These are phyloP conservation scores for Solanum habrochaites DNA, from an alignment of 257 asterid genomes.

Conservation along the genomic window DNA sequence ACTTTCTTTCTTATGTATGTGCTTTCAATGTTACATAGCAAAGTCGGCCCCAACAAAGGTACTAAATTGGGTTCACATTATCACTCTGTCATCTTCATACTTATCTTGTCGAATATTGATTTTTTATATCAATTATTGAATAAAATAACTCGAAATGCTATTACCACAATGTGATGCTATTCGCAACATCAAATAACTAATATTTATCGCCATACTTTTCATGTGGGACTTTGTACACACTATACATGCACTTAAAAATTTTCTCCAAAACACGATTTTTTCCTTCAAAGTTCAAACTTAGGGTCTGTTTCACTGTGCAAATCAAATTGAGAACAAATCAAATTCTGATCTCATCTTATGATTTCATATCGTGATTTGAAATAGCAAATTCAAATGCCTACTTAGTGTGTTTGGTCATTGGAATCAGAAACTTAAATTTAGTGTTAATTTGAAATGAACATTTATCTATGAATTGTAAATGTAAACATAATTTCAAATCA, in stretches of 20 bases:
- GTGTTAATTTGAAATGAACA: too few relatives aligned
- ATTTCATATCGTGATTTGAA: too few relatives aligned
- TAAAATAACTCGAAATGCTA: background rate
- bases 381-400: background rate
- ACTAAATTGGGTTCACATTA: background rate
- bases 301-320: background rate
- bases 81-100: background rate
- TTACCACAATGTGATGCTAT: background rate
- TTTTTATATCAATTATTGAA: too few relatives aligned
- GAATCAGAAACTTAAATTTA: background rate
- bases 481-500: too few relatives aligned
- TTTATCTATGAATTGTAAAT: too few relatives aligned
- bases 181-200: background rate
- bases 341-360: fast-evolving
- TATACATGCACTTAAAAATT: background rate
- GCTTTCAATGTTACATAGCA: background rate
- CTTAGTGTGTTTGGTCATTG: background rate
- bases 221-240: background rate
- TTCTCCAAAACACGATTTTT: background rate
- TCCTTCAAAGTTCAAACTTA: background rate
- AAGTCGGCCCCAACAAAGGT: background rate
- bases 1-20: background rate
- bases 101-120: background rate
- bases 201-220: background rate
- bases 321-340: background rate